Evolutionary conservation across 2,329 filamentous ascomycete species (phyloP), one percentile per base, ranked within the genome.

Genomic region (Colletotrichum coccodes): DNA sequence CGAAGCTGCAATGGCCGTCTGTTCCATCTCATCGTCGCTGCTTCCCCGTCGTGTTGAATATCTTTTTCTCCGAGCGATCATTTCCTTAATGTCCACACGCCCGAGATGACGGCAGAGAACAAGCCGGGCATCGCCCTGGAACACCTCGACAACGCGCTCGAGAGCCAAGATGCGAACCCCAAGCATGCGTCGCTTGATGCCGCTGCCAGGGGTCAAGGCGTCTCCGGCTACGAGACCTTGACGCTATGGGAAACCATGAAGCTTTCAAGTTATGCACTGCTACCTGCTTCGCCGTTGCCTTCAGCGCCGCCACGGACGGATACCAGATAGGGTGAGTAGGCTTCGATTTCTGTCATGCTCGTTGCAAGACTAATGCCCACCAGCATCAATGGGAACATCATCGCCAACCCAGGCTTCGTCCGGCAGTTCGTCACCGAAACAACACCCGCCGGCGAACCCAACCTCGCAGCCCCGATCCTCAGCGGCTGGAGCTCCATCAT

Each of bases 321-420:
- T 76, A 76, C 44, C 75, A 76, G 66, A 74, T 77, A 30, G 76
- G 72, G 74, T 75, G 38, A 56, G 71, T 46, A 21, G 36, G 36
- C 36, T 38, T 38, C 42, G 21, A 8, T 9, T 18, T 6, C 42
- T 9, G 16, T 16, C 36, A 14, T 9, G 16, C 12, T 14, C 36
- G 12, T 38, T 38, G n/a, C 40, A 44, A 9, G n/a, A 44, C 44
- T 38, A 11, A 49, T 23, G 30, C 7, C 28, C 26, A n/a, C n/a
- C 57, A 80, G 74, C 23, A 75, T 81, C 12, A 81, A 80, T 52
- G 76, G 75, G 9, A 76, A 78, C 49, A 76, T 82, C 47, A 73
- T 80, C 23, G 77, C 80, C 18, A 82, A 82, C 67, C 74, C 77
- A 49, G 80, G 79, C 6, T 82, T 82, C 58, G 77, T 81, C 46